A percentile compares a stretch with the other conserved stretches of the same genome.
These are phyloP conservation scores for Megacollybia marginata DNA, from an alignment of 768 basidiomycete genomes.

Conservation along the genomic window DNA sequence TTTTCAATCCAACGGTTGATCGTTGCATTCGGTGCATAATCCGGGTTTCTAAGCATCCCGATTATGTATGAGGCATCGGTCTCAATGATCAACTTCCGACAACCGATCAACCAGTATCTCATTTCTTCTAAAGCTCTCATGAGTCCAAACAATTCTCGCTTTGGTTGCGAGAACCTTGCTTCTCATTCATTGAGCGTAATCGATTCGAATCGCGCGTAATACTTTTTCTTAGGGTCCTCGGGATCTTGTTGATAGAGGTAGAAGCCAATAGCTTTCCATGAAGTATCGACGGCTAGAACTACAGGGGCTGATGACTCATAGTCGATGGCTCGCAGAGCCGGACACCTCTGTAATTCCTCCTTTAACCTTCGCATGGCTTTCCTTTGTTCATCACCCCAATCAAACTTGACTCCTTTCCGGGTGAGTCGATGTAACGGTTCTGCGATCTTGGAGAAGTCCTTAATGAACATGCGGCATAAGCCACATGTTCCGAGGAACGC, in stretches of 20 bases:
- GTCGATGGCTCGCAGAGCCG: slow-evolving; percentile 20
- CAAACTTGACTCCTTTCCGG: slow-evolving; percentile 5
- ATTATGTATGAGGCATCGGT: slow-evolving; percentile 19
- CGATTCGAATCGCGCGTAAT: slow-evolving; percentile 20
- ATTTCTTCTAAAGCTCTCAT: slow-evolving; percentile 4
- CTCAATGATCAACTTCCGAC: slow-evolving; percentile 6
- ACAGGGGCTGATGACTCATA: slow-evolving; percentile 16
- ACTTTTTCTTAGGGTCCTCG: slow-evolving; percentile 5
- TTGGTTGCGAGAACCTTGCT: slow-evolving; percentile 11
- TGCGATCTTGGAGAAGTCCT: slow-evolving; percentile 15
- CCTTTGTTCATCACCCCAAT: slow-evolving; percentile 15
- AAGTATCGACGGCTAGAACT: slow-evolving; percentile 24
- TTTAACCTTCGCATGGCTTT: slow-evolving; percentile 11
- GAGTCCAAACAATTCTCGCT: slow-evolving; percentile 14
- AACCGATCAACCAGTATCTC: neutral
- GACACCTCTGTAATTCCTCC: slow-evolving; percentile 7
- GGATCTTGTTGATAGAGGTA: slow-evolving; percentile 17
- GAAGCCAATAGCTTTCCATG: slow-evolving; percentile 11
- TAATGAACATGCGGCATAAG: slow-evolving; percentile 11
- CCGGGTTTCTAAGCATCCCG: slow-evolving; percentile 19
- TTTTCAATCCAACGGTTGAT: slow-evolving; percentile 30
- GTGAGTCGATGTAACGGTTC: slow-evolving; percentile 3
- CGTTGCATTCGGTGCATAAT: slow-evolving; percentile 19
- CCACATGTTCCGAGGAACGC: slow-evolving; percentile 14
- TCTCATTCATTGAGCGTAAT: slow-evolving; percentile 21